A percentile compares a stretch with the other conserved stretches of the same genome.
These are phyloP conservation scores for Chondrus crispus DNA, from an alignment of 23 red algal species.

Conservation along the genomic window DNA sequence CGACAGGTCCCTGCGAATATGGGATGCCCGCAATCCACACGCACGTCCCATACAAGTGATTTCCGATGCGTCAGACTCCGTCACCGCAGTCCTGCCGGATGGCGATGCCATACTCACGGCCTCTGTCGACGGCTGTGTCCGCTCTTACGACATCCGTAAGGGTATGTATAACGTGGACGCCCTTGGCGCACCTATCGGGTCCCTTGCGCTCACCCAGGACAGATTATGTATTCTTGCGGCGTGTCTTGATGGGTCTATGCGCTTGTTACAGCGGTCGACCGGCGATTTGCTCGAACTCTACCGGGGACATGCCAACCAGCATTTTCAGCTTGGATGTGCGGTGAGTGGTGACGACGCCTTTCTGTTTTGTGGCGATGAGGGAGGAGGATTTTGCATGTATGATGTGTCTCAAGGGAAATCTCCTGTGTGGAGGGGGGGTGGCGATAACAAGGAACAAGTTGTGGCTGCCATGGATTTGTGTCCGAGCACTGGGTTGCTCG, in stretches of 20 bases:
- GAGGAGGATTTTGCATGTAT: not conserved
- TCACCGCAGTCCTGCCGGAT: not conserved
- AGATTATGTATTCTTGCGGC: not conserved
- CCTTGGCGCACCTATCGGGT: not conserved
- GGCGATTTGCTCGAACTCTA: not conserved
- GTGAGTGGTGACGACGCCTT: not conserved
- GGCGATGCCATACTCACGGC: not conserved
- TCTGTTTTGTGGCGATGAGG: not conserved
- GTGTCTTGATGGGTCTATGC: not conserved
- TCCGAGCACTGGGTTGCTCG: no score
- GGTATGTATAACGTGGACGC: not conserved
- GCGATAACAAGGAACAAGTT: no score
- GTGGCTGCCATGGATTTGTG: no score
- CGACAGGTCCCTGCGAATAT: not conserved
- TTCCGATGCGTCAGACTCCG: not conserved
- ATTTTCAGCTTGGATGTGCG: not conserved
- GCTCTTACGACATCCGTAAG: not conserved
- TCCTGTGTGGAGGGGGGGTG: no score
- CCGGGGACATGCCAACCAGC: not conserved
- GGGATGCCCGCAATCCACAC: not conserved
- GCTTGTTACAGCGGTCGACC: not conserved
- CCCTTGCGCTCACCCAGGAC: not conserved
- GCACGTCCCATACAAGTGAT: not conserved
- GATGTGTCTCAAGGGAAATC: no score
- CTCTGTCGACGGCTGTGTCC: not conserved